Conservation (phyloP, 2,329 filamentous ascomycete genomes). For the Kalaharituber pfeilii region DNA sequence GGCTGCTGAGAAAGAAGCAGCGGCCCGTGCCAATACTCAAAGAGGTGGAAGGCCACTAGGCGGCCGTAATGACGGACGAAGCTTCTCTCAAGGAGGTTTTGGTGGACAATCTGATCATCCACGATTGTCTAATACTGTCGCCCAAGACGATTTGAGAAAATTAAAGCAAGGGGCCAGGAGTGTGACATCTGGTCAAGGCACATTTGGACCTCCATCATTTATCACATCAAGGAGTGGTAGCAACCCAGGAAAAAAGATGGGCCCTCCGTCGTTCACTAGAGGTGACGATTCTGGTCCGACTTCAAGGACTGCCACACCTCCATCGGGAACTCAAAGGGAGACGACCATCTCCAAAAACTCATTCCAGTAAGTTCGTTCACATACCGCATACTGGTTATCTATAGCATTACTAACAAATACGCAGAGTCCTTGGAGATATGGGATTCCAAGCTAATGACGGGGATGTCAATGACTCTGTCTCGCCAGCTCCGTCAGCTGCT, state of each 20-base stretch:
- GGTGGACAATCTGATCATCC: slow-evolving; percentile 46
- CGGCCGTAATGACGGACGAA: slow-evolving; percentile 73
- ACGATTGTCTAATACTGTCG: slow-evolving; percentile 61
- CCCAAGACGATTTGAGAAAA: slow-evolving; percentile 77
- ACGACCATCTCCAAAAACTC: slow-evolving; percentile 52
- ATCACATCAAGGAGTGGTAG: slow-evolving; percentile 75
- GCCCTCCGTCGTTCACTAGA: slow-evolving; percentile 45
- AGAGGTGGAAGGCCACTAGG: slow-evolving; percentile 38
- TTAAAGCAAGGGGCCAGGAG: slow-evolving; percentile 48
- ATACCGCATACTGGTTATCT: slow-evolving; percentile 22
- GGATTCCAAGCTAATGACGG: slow-evolving; percentile 38
- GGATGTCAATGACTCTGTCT: slow-evolving; percentile 37
- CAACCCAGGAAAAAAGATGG: slow-evolving; percentile 50
- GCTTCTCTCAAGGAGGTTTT: slow-evolving; percentile 52
- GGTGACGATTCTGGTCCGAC: slow-evolving; percentile 74
- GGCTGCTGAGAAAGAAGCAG: slow-evolving; percentile 59
- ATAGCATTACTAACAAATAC: slow-evolving; percentile 26
- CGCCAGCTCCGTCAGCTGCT: slow-evolving; percentile 52
- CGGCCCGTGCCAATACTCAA: slow-evolving; percentile 44
- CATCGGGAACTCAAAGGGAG: slow-evolving; percentile 43
- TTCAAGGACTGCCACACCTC: slow-evolving; percentile 77
- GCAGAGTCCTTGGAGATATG: slow-evolving; percentile 35
- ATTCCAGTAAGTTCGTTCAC: slow-evolving; percentile 55
- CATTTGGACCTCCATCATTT: slow-evolving; percentile 36
- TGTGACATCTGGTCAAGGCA: slow-evolving; percentile 44